These are phyloP conservation scores for Nannizzia gypsea DNA, from an alignment of 2,329 filamentous ascomycete species.

Conservation along the genomic window DNA sequence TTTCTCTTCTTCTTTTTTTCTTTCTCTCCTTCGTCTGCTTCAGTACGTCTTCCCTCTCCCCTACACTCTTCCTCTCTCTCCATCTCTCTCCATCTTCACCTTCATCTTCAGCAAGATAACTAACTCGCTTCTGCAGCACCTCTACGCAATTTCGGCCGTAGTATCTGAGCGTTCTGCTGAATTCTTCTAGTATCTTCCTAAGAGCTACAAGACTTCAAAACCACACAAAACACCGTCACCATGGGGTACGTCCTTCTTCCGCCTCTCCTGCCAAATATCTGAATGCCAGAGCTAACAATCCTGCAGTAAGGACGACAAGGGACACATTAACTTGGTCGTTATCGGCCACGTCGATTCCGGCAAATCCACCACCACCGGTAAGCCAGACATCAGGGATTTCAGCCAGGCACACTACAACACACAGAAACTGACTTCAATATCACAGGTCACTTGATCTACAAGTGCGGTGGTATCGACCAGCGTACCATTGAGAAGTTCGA, in stretches of 20 bases:
- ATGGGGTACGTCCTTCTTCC: conserved; percentile 46
- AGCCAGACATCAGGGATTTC: conserved; percentile 31
- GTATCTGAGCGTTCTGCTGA: conserved; percentile 37
- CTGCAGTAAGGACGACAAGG: conserved; percentile 83
- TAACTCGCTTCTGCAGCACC: conserved; percentile 33
- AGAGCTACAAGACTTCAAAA: conserved; percentile 36
- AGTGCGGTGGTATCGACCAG: conserved; percentile 99
- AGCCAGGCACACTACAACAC: conserved; percentile 12
- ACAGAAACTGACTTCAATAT: conserved; percentile 8
- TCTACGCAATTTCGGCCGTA: conserved; percentile 40
- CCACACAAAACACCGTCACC: conserved; percentile 36
- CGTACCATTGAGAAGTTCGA: conserved; percentile 99
- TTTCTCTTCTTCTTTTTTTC: conserved; percentile 18
- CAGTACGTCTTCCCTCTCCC: conserved; percentile 31
- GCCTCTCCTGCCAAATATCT: not conserved
- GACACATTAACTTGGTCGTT: conserved; percentile 95
- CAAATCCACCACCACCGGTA: conserved; percentile 94
- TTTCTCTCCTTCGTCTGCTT: conserved; percentile 32
- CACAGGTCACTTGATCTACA: conserved; percentile 95
- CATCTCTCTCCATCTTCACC: conserved; percentile 14
- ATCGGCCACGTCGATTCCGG: conserved; percentile 99
- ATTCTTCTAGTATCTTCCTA: conserved; percentile 38
- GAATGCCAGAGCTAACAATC: not conserved
- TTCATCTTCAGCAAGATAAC: conserved; percentile 11
- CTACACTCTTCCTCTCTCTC: conserved; percentile 23